Percentiles rank a stretch among this genome's conserved stretches.
phyloP scores from a whole-genome alignment of 2,329 filamentous ascomycete species.

The Dothiorella sarmentorum region DNA sequence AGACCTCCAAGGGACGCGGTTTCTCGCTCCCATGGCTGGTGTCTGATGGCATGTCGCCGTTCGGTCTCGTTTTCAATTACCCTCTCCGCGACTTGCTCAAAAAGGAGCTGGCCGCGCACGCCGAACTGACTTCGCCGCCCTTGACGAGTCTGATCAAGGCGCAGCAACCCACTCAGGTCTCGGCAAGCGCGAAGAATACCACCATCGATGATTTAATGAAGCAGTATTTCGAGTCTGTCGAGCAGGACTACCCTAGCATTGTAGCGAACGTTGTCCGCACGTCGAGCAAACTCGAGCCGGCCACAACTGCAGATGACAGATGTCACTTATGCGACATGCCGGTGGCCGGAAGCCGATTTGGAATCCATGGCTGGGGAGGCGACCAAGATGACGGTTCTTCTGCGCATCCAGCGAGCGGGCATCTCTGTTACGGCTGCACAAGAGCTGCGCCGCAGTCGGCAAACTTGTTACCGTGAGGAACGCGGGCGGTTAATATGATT shows the following conservation, averaged over 20 bases:
- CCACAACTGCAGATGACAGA: constrained; percentile 25
- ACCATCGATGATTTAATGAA: constrained; percentile 90
- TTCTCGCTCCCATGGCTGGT: constrained; percentile 78
- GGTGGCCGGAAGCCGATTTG: constrained; percentile 61
- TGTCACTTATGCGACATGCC: constrained; percentile 71
- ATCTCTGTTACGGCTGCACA: constrained; percentile 17
- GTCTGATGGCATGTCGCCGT: constrained; percentile 66
- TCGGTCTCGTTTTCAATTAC: constrained; percentile 64
- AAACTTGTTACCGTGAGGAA: constrained; percentile 6
- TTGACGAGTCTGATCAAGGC: constrained; percentile 47
- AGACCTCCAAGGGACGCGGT: constrained; percentile 88
- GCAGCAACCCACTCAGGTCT: constrained; percentile 29
- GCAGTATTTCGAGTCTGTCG: constrained; percentile 83
- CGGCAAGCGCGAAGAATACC: constrained; percentile 66
- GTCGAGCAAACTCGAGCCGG: constrained; percentile 69
- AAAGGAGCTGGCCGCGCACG: constrained; percentile 71
- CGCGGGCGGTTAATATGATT: not conserved
- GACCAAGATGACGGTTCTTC: constrained; percentile 33
- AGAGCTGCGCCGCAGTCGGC: constrained; percentile 11
- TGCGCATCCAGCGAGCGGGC: not conserved
- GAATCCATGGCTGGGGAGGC: constrained; percentile 59
- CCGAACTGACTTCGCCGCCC: constrained; percentile 51
- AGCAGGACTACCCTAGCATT: constrained; percentile 81
- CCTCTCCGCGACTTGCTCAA: constrained; percentile 82
- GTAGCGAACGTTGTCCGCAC: constrained; percentile 95